Evolutionary conservation across 2,329 filamentous ascomycete genomes (phyloP).

Genomic region (Alternaria atra): DNA sequence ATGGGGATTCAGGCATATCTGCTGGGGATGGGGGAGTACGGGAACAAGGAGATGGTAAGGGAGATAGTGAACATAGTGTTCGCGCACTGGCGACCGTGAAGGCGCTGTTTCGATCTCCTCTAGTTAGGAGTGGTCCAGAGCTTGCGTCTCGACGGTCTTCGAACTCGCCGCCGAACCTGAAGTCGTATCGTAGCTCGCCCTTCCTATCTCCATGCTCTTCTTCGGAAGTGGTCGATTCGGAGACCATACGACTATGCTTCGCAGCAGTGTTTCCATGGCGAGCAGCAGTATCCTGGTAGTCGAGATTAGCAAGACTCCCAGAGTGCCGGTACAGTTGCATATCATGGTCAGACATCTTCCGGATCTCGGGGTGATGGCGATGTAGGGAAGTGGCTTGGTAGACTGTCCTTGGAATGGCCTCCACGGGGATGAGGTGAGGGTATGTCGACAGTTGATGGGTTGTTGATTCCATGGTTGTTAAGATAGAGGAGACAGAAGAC

Average conservation of each 20-base stretch:
- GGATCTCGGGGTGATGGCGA: background rate
- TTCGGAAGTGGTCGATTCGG: background rate
- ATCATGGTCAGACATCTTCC: background rate
- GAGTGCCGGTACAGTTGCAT: background rate
- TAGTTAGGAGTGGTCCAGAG: background rate
- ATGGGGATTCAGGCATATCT: background rate
- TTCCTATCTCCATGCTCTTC: background rate
- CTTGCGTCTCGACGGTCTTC: background rate
- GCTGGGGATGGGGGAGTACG: background rate
- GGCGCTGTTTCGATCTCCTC: background rate
- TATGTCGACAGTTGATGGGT: background rate
- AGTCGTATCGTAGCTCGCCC: background rate
- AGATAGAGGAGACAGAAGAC: background rate
- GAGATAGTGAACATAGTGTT: background rate
- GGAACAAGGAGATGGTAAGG: background rate
- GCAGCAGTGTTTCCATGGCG: background rate
- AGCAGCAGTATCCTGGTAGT: background rate
- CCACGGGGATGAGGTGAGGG: background rate
- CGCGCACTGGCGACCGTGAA: conserved; percentile 4
- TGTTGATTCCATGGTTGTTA: background rate
- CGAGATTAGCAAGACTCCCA: background rate
- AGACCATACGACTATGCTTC: background rate
- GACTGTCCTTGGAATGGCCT: background rate
- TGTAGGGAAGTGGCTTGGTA: background rate
- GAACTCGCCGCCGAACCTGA: background rate